These are phyloP conservation scores for Phytophthora pisi DNA, from an alignment of 352 stramenopile genomes.

Conservation along the genomic window DNA sequence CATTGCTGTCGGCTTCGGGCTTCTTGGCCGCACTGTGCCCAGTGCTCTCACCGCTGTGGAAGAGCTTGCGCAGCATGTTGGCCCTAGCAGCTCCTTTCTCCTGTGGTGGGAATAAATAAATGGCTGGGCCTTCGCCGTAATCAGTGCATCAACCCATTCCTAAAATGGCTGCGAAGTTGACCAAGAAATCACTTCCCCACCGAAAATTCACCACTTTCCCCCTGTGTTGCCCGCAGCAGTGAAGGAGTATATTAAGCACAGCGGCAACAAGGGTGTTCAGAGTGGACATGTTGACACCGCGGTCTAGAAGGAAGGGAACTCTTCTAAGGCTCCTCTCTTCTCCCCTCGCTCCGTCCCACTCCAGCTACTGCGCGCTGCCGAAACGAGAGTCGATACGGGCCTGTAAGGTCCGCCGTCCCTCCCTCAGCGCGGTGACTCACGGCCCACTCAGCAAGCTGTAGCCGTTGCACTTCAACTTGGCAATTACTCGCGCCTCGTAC, in stretches of 20 bases:
- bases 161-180: slow-evolving; percentile 13
- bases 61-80: slow-evolving; percentile 65
- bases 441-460: not conserved
- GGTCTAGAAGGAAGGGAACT: too few species aligned
- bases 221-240: too few species aligned
- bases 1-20: slow-evolving; percentile 1
- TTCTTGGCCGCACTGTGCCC: slow-evolving; percentile 11
- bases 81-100: not conserved
- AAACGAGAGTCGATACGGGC: too few species aligned
- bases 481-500: slow-evolving; percentile 15
- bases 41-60: slow-evolving; percentile 38
- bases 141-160: slow-evolving; percentile 8
- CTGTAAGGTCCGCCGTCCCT: too few species aligned
- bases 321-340: too few species aligned
- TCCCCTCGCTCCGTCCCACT: not conserved
- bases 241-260: too few species aligned
- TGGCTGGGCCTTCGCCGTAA: slow-evolving; percentile 18
- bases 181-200: not conserved
- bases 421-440: too few species aligned
- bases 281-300: too few species aligned
- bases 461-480: slow-evolving; percentile 14
- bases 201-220: not conserved
- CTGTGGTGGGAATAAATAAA: slow-evolving; percentile 36
- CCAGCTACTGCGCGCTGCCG: not conserved
- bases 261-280: too few species aligned